Evolutionary conservation across 306 rosid species (phyloP).

Genomic region (Inga oerstediana): DNA sequence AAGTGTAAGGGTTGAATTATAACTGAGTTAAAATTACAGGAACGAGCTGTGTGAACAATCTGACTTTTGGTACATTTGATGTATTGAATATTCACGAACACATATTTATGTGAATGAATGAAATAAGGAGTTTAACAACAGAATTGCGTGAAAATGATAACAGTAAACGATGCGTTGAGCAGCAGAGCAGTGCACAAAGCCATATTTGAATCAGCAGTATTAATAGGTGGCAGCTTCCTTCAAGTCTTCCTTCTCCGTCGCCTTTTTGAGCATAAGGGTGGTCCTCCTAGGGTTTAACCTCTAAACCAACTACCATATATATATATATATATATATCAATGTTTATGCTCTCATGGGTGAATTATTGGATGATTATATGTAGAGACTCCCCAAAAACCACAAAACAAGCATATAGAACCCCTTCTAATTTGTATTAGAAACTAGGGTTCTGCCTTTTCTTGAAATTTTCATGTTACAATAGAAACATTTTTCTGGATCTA

Average conservation of each 20-base stretch:
- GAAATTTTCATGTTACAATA: neutral
- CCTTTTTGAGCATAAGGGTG: constrained; percentile 60
- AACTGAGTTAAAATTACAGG: no score
- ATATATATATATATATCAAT: no score
- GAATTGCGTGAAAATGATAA: neutral
- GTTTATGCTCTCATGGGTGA: no score
- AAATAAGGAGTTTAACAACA: neutral
- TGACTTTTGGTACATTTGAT: no score
- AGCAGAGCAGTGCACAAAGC: constrained; percentile 68
- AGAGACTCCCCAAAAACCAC: neutral
- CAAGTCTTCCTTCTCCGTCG: constrained; percentile 72
- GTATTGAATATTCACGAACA: no score
- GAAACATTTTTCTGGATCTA: no score
- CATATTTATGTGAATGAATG: neutral
- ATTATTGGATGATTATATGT: no score
- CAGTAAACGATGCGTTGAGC: constrained; percentile 66
- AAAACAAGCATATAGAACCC: neutral
- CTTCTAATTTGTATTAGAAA: neutral
- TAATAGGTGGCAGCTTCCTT: constrained; percentile 61
- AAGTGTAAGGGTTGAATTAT: no score
- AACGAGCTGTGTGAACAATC: no score
- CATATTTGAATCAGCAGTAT: constrained; percentile 61
- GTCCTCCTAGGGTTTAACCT: constrained; percentile 35
- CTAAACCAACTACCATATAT: neutral
- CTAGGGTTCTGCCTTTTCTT: neutral